Conservation (phyloP, 192 early-diverging fungal genomes). For the Gonapodya prolifera region DNA sequence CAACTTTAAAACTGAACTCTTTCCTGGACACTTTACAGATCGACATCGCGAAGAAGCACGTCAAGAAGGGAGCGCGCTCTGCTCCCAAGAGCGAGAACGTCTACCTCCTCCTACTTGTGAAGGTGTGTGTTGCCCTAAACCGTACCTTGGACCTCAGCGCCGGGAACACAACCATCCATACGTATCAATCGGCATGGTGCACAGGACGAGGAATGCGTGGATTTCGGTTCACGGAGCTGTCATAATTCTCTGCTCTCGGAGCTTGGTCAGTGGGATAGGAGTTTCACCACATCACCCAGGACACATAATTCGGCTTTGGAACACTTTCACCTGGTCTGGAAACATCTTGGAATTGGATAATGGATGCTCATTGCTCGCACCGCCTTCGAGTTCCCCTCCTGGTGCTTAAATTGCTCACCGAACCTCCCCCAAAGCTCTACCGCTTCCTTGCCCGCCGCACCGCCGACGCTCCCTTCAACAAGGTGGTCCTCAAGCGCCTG, state of each 20-base stretch:
- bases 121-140: constrained; percentile 42
- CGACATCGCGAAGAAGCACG: constrained; percentile 98
- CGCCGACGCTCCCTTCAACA: constrained; percentile 89
- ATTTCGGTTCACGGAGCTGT: neutral
- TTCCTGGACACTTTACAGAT: too few species aligned
- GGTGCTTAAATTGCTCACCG: neutral
- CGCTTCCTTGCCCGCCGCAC: constrained; percentile 99
- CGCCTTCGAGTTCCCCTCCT: neutral
- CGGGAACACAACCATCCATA: too few species aligned
- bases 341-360: neutral
- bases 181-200: too few species aligned
- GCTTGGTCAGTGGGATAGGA: neutral
- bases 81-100: constrained; percentile 90
- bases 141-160: neutral
- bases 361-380: constrained; percentile 1
- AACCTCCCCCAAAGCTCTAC: constrained; percentile 56
- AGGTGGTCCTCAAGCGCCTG: constrained; percentile 94
- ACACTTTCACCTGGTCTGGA: neutral
- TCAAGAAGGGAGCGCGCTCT: constrained; percentile 80
- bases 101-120: constrained; percentile 96
- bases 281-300: neutral
- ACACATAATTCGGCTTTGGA: neutral
- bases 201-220: neutral
- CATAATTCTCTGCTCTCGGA: neutral
- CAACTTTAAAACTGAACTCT: too few species aligned